Evolutionary conservation across 208 protist species (phyloP).

Genomic region (Wallacemonas sp.): DNA sequence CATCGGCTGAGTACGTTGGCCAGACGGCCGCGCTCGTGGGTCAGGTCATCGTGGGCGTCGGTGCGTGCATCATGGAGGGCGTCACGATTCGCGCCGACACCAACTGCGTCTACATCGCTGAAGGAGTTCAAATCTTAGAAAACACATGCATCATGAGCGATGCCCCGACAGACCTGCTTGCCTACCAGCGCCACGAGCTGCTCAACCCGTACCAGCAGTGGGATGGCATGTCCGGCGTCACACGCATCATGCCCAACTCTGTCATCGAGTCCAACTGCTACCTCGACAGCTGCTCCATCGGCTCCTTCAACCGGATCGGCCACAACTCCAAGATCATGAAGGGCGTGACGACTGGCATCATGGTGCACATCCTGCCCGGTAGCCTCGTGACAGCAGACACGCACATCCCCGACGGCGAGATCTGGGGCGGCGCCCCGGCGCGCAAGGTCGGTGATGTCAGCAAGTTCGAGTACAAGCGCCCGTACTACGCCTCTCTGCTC

Average conservation of each 20-base stretch:
- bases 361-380: constrained; percentile 89
- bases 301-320: constrained; percentile 86
- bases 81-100: constrained; percentile 83
- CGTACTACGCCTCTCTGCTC: constrained; percentile 78
- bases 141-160: constrained; percentile 90
- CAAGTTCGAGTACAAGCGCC: constrained; percentile 89
- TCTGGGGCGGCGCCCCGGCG: constrained; percentile 88
- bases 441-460: constrained; percentile 80
- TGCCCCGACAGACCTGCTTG: constrained; percentile 74
- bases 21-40: constrained; percentile 82
- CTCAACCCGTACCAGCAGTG: constrained; percentile 91
- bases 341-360: constrained; percentile 86
- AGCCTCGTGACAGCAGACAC: constrained; percentile 84
- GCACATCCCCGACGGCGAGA: constrained; percentile 81
- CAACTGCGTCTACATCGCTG: constrained; percentile 86
- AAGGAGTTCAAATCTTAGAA: constrained; percentile 86
- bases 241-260: constrained; percentile 78
- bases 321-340: constrained; percentile 91
- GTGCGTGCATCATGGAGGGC: constrained; percentile 85
- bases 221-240: constrained; percentile 85
- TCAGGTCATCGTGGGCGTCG: constrained; percentile 75
- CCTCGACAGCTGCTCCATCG: constrained; percentile 87
- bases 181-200: constrained; percentile 82
- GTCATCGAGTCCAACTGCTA: constrained; percentile 90
- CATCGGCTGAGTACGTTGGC: constrained; percentile 81